A percentile compares a stretch with the other conserved stretches of the same genome.
Evolutionary conservation across 176 grass and related monocot species (phyloP).

Genomic region (Eremochloa ophiuroides): DNA sequence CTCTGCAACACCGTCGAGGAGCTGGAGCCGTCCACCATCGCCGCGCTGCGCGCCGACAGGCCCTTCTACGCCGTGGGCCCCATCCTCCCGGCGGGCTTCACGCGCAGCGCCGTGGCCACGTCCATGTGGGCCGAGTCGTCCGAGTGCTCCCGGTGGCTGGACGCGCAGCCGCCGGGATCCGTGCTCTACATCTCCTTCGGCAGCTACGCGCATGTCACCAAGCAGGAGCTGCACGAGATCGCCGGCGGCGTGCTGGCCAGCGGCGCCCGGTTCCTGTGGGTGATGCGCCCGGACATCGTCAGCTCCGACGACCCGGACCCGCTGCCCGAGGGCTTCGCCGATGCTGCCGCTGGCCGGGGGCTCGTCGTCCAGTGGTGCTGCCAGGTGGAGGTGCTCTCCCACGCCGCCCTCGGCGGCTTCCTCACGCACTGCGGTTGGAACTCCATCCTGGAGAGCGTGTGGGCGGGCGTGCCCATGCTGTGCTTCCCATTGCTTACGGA

Average conservation of each 20-base stretch:
- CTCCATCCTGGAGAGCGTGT: conserved; percentile 62
- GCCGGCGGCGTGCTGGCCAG: conserved; percentile 53
- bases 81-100: conserved; percentile 56
- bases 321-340: conserved; percentile 43
- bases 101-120: conserved; percentile 44
- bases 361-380: conserved; percentile 70
- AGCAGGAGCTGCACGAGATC: conserved; percentile 52
- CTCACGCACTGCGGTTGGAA: conserved; percentile 88
- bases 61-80: conserved; percentile 78
- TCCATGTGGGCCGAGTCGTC: conserved; percentile 63
- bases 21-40: conserved; percentile 58
- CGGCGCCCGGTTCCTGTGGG: conserved; percentile 63
- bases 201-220: conserved; percentile 53
- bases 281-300: conserved; percentile 53
- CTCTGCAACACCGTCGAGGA: conserved; percentile 77
- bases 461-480: conserved; percentile 61
- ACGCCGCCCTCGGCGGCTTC: conserved; percentile 46
- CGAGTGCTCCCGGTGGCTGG: conserved; percentile 65
- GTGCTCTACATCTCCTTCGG: conserved; percentile 84
- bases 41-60: conserved; percentile 39
- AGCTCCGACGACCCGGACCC: conserved; percentile 60
- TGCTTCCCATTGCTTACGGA: conserved; percentile 77
- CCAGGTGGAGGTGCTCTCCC: conserved; percentile 62
- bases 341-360: conserved; percentile 16
- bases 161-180: conserved; percentile 27